Conservation (phyloP, 2,329 filamentous ascomycete genomes). For the Colletotrichum horii region DNA sequence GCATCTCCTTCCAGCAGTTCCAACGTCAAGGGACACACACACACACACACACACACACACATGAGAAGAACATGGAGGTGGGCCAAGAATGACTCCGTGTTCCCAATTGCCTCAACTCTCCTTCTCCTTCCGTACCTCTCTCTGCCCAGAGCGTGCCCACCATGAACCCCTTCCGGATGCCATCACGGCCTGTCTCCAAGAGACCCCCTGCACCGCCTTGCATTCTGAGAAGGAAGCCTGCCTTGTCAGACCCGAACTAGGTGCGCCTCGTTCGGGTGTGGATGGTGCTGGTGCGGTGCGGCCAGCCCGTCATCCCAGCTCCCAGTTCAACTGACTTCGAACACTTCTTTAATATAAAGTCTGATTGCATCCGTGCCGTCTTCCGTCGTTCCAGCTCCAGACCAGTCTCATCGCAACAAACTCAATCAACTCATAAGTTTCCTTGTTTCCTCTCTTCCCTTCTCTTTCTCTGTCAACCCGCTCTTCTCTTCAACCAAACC, state of each 20-base stretch:
- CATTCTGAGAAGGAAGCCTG: slow-evolving; percentile 15
- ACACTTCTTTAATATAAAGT: slow-evolving; percentile 9
- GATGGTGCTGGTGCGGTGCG: neutral
- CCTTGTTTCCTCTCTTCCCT: neutral
- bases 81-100: neutral
- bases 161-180: neutral
- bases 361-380: neutral
- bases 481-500: neutral
- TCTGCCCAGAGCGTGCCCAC: neutral
- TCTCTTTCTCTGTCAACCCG: neutral
- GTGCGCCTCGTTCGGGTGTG: slow-evolving; percentile 16
- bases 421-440: neutral
- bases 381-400: neutral
- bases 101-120: neutral
- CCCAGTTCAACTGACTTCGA: neutral
- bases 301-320: neutral
- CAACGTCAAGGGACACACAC: neutral
- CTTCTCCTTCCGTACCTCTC: neutral
- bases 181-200: neutral
- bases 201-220: slow-evolving; percentile 13
- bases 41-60: too few relatives aligned
- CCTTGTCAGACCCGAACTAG: slow-evolving; percentile 19
- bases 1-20: neutral
- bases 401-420: neutral
- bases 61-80: neutral